Evolutionary conservation across 257 asterid species (phyloP), one percentile per base, ranked within the genome.

Genomic region (Penstemon barbatus): DNA sequence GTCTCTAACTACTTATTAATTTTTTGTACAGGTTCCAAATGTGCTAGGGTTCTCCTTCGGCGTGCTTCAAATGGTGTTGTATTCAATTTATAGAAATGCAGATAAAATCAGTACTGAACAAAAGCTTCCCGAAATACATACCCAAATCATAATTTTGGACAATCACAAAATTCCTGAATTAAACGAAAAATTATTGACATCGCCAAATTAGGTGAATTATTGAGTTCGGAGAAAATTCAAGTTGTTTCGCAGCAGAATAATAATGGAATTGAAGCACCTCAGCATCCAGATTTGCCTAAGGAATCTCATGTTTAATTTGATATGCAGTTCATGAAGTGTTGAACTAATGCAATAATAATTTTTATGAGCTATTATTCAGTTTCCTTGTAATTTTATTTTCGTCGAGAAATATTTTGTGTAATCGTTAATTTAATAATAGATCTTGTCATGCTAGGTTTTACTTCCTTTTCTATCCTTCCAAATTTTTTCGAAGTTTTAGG

Each of bases 41-140:
- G 81, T 89, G 3, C 57, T 86, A 68, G 94, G 94, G 3, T 89
- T 86, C 78, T 36, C 54, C 69, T 86, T 89, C 18, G 93, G 91
- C 25, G 46, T 89, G 55, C 70, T 89, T 9, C 95, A 86, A 74
- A 89, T 89, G 87, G 70, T 75, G 42, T 79, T 89, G 10, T 89
- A 89, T 61, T 58, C 64, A 33, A 72, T 79, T 8, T 89, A 89
- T 83, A 82, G 68, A 66, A 77, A 70, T 5, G 38, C 54, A 15
- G 64, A 59, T 10, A 70, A 77, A 48, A 56, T 1, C 60, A 68
- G 1, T 25, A 25, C 33, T 57, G 76, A 63, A 37, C 59, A 62
- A 43, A 71, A 75, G 73, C 68, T 74, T 63, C 75, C 84, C 0
- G 80, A 84, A 66, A 43, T 46, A 4, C 69, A 72, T 46, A 67